Base-by-base conservation (phyloP, 345 rosid genomes). In the Euphorbia pulcherrima region DNA sequence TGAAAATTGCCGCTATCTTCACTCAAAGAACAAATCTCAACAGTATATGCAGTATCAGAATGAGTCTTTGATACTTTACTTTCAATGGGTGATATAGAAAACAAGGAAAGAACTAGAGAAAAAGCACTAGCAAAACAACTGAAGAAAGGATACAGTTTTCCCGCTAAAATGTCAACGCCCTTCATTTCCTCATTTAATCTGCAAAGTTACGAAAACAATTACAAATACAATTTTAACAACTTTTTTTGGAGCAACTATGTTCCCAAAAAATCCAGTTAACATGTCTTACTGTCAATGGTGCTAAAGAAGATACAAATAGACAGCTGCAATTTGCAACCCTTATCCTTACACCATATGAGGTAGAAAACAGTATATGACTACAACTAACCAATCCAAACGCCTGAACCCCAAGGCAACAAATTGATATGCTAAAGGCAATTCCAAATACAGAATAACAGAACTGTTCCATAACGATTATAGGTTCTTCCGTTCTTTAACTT, bases 171-270 rank as follows among this genome's bases (percentile, higher is more conserved):
- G 51, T 91, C 93, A 60, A 81, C 52, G 39, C 90, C 93, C 82
- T 85, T 94, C 85, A 91, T 85, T 80, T 91, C 97, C 81, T 91
- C 90, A 18, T 94, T 94, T 67, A 94, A 78, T 83, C 99, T 89
- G 96, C 69, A 77, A 46, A 51, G 17, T 23, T 17, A 44, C 27
- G 41, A n/a, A 28, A 18, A 33, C 4, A 5, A 27, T 56, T 70
- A 27, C 48, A 46, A 18, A 40, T 21, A 8, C 26, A 0, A 30
- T 12, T 14, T 56, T 47, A 14, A 62, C 46, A 21, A 70, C 27
- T 3, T 51, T 35, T 17, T 16, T 37, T n/a, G 13, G 47, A 41
- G 20, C 14, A 44, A 57, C 1, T 16, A 10, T 14, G n/a, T 23
- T 37, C 54, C 61, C 6, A 40, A 2, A 28, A n/a, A 20, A 12